A percentile compares a stretch with the other conserved stretches of the same genome.
These are phyloP conservation scores for Penicillium roqueforti DNA, from an alignment of 495 filamentous ascomycete genomes.

Conservation along the genomic window DNA sequence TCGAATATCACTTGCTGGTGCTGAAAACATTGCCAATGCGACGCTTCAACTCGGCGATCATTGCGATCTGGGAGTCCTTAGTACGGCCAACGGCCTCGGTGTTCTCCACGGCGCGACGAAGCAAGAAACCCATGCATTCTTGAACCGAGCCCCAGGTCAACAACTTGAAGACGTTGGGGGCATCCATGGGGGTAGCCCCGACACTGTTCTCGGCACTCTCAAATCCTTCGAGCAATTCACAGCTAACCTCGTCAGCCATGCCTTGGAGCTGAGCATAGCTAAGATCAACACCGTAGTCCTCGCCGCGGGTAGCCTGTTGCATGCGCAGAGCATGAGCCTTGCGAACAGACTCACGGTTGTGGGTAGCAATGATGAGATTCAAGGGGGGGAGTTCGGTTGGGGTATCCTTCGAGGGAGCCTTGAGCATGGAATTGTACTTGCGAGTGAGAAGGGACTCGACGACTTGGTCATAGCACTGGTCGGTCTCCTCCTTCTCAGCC, in stretches of 20 bases:
- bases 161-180: slow-evolving; percentile 76
- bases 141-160: slow-evolving; percentile 85
- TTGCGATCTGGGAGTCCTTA: slow-evolving; percentile 66
- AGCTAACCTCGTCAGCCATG: slow-evolving; percentile 94
- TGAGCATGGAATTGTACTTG: slow-evolving; percentile 49
- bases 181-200: slow-evolving; percentile 30
- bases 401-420: slow-evolving; percentile 31
- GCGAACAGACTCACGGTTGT: slow-evolving; percentile 78
- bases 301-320: slow-evolving; percentile 41
- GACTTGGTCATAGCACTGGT: slow-evolving; percentile 59
- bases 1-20: slow-evolving; percentile 19
- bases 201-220: slow-evolving; percentile 26
- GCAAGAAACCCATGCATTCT: slow-evolving; percentile 91
- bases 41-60: slow-evolving; percentile 65
- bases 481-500: slow-evolving; percentile 78
- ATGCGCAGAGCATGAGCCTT: slow-evolving; percentile 61
- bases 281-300: slow-evolving; percentile 52
- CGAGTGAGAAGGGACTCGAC: slow-evolving; percentile 55
- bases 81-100: slow-evolving; percentile 80
- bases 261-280: slow-evolving; percentile 90
- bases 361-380: slow-evolving; percentile 78
- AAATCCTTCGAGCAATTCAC: slow-evolving; percentile 64
- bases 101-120: slow-evolving; percentile 86
- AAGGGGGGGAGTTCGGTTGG: slow-evolving; percentile 54
- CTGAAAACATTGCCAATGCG: slow-evolving; percentile 48